phyloP scores from a whole-genome alignment of 129 eudicot species.

The Flaveria linearis region DNA sequence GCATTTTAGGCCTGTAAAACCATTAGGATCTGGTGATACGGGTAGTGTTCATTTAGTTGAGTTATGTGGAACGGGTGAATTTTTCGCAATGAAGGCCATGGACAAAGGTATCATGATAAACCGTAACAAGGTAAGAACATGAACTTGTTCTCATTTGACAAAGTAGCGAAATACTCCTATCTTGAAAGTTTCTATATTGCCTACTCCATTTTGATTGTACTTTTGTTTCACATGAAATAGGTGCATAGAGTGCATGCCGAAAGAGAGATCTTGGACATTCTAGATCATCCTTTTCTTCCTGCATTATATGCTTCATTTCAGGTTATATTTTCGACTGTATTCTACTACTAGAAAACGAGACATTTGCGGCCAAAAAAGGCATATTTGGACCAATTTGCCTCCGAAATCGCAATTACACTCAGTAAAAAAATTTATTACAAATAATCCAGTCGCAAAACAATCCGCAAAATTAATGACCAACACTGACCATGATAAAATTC shows the following conservation, averaged over 20 bases:
- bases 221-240: slow-evolving; percentile 37
- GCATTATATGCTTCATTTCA: slow-evolving; percentile 98
- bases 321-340: slow-evolving; percentile 38
- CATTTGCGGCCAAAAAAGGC: too few species aligned
- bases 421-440: too few species aligned
- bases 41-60: slow-evolving; percentile 99
- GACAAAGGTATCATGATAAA: slow-evolving; percentile 93
- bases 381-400: too few species aligned
- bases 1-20: slow-evolving; percentile 91
- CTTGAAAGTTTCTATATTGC: neutral
- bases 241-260: slow-evolving; percentile 99
- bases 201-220: neutral
- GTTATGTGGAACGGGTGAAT: slow-evolving; percentile 72
- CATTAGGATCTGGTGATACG: slow-evolving; percentile 94
- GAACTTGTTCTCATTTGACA: neutral
- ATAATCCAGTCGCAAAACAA: too few species aligned
- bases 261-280: slow-evolving; percentile 85
- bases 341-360: too few species aligned
- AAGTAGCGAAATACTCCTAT: too few species aligned
- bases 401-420: too few species aligned
- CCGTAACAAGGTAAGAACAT: slow-evolving; percentile 72
- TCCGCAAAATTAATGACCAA: too few species aligned
- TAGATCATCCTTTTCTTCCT: slow-evolving; percentile 99
- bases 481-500: too few species aligned
- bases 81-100: slow-evolving; percentile 99